Evolutionary conservation across 768 basidiomycete genomes (phyloP).

Genomic region (Polyporus arcularius): DNA sequence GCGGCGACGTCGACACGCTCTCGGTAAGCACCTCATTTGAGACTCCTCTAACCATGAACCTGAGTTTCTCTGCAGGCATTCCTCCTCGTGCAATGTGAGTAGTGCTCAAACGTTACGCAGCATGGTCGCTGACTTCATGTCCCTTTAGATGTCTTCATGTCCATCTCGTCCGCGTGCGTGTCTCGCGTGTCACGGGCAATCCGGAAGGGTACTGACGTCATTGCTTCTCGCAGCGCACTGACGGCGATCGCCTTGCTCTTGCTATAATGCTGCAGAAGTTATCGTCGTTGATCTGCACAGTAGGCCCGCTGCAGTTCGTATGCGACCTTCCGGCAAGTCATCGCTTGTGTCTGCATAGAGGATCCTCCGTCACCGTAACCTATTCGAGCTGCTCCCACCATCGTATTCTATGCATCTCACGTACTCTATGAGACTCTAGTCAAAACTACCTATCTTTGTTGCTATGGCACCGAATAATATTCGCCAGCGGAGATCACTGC

Average conservation of each 20-base stretch:
- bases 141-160: slow-evolving; percentile 43
- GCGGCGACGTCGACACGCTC: slow-evolving; percentile 45
- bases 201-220: not conserved
- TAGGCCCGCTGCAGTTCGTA: too few species aligned
- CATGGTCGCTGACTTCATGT: not conserved
- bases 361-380: too few species aligned
- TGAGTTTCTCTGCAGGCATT: slow-evolving; percentile 33
- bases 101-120: not conserved
- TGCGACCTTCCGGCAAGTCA: too few species aligned
- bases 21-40: slow-evolving; percentile 28
- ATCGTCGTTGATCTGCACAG: not conserved
- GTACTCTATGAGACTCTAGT: not conserved
- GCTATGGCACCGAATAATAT: too few species aligned
- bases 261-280: not conserved
- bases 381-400: too few species aligned
- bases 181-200: not conserved
- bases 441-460: not conserved
- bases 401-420: too few species aligned
- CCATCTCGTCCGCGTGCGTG: slow-evolving; percentile 45
- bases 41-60: not conserved
- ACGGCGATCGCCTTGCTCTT: slow-evolving; percentile 26
- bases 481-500: too few species aligned
- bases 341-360: too few species aligned
- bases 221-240: slow-evolving; percentile 17
- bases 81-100: slow-evolving; percentile 46